A percentile compares a stretch with the other conserved stretches of the same genome.
Evolutionary conservation across 192 early-diverging fungal genomes (phyloP).

Genomic region (Diversispora epigaea): DNA sequence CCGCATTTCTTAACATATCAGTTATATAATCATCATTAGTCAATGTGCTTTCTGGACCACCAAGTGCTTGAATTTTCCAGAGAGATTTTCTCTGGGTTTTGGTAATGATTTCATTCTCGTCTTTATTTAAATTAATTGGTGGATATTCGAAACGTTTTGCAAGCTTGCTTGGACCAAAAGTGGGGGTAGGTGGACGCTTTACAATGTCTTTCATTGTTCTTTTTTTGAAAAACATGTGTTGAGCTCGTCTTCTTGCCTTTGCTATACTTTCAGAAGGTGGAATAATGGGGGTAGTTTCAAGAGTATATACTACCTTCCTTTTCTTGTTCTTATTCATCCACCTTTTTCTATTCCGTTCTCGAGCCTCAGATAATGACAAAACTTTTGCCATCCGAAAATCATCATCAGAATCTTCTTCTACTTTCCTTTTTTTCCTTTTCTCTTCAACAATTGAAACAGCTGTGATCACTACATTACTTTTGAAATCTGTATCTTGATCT

Average conservation of each 20-base stretch:
- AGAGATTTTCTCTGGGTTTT: not conserved
- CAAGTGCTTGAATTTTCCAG: slow-evolving; percentile 15
- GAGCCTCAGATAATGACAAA: slow-evolving; percentile 1
- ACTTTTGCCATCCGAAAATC: not conserved
- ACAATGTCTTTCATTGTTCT: not conserved
- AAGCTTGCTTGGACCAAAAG: not conserved
- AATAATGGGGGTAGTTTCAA: slow-evolving; percentile 14
- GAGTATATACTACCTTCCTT: not conserved
- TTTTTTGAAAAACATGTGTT: not conserved
- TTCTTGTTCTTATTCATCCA: too few relatives aligned
- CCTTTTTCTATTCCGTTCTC: too few relatives aligned
- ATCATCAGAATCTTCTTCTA: not conserved
- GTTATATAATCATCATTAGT: slow-evolving; percentile 10
- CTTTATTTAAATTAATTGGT: not conserved
- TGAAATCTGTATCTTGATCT: slow-evolving; percentile 6
- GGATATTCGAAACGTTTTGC: too few relatives aligned
- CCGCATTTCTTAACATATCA: not conserved
- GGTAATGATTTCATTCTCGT: not conserved
- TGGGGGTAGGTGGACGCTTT: not conserved
- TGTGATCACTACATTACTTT: not conserved
- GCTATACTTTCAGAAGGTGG: not conserved
- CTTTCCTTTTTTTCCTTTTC: not conserved
- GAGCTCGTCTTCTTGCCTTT: not conserved
- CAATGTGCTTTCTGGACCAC: not conserved
- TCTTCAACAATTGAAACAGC: not conserved